Percentiles rank a stretch among this genome's conserved stretches.
Evolutionary conservation across 495 filamentous ascomycete genomes (phyloP).

Genomic region (Haplographium delicatum): DNA sequence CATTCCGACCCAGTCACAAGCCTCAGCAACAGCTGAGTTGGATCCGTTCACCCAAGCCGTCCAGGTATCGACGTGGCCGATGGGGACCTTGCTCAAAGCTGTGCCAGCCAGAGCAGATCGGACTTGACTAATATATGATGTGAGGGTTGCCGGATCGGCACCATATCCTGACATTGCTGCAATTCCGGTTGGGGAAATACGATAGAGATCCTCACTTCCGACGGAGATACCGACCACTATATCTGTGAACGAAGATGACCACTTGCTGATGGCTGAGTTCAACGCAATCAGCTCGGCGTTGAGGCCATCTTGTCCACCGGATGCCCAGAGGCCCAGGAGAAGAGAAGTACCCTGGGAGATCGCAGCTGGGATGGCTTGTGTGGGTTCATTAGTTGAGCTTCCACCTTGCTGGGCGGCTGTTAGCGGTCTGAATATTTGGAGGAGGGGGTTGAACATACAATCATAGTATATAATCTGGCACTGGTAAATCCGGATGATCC

Average conservation of each 20-base stretch:
- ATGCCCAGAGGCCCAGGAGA: constrained; percentile 75
- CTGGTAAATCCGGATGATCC: constrained; percentile 71
- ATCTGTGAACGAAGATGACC: constrained; percentile 55
- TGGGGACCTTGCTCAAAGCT: constrained; percentile 42
- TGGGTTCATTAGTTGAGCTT: constrained; percentile 53
- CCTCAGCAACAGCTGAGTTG: constrained; percentile 65
- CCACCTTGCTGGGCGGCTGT: constrained; percentile 39
- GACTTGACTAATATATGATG: constrained; percentile 61
- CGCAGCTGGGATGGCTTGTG: constrained; percentile 72
- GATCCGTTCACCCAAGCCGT: constrained; percentile 71
- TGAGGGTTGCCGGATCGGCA: constrained; percentile 51
- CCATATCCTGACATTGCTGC: constrained; percentile 47
- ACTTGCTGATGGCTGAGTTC: constrained; percentile 53
- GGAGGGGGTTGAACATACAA: constrained; percentile 28
- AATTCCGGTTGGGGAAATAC: constrained; percentile 55
- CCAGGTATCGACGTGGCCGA: constrained; percentile 95
- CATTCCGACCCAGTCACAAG: constrained; percentile 71
- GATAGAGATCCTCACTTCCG: constrained; percentile 87
- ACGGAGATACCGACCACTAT: constrained; percentile 83
- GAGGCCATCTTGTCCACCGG: constrained; percentile 57
- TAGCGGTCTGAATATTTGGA: background rate
- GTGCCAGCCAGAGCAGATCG: constrained; percentile 55
- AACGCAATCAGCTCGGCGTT: constrained; percentile 66
- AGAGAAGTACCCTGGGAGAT: constrained; percentile 66
- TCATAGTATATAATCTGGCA: constrained; percentile 51